These are phyloP conservation scores for Spathaspora sp. DNA, from an alignment of 1,139 yeast species.

Conservation along the genomic window DNA sequence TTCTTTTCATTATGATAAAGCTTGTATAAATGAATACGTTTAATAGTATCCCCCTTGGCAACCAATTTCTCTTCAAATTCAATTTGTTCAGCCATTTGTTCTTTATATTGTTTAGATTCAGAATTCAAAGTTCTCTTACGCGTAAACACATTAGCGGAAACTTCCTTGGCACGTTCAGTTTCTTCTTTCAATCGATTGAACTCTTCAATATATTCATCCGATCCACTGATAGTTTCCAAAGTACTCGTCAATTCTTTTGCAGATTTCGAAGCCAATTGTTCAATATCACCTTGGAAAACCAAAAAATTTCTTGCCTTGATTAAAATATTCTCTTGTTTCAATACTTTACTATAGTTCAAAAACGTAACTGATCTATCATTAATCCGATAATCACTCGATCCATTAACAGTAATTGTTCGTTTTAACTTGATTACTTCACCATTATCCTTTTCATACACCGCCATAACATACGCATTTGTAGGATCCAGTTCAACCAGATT, in stretches of 20 bases:
- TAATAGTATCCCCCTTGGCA: constrained; percentile 47
- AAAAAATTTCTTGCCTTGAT: constrained; percentile 89
- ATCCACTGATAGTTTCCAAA: constrained; percentile 83
- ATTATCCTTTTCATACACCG: constrained; percentile 64
- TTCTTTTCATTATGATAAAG: constrained; percentile 63
- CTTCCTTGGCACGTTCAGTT: constrained; percentile 65
- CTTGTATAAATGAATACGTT: constrained; percentile 59
- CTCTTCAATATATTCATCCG: constrained; percentile 63
- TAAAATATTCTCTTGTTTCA: constrained; percentile 80
- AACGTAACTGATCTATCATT: constrained; percentile 64
- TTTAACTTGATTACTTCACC: constrained; percentile 54
- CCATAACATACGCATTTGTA: constrained; percentile 74
- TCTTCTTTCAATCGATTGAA: constrained; percentile 69
- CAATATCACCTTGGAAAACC: constrained; percentile 97
- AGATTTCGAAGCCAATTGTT: constrained; percentile 86
- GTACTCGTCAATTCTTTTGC: constrained; percentile 71
- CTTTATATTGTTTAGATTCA: constrained; percentile 78
- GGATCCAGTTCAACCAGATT: constrained; percentile 41
- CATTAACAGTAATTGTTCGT: constrained; percentile 54
- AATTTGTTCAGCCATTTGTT: constrained; percentile 73
- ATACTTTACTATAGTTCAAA: constrained; percentile 59
- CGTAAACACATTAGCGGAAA: constrained; percentile 64
- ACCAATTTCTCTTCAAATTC: constrained; percentile 58
- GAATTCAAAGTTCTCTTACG: constrained; percentile 71
- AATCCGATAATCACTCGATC: constrained; percentile 69